Conservation (phyloP, 352 stramenopile genomes). For the Poterioochromonas sp. region DNA sequence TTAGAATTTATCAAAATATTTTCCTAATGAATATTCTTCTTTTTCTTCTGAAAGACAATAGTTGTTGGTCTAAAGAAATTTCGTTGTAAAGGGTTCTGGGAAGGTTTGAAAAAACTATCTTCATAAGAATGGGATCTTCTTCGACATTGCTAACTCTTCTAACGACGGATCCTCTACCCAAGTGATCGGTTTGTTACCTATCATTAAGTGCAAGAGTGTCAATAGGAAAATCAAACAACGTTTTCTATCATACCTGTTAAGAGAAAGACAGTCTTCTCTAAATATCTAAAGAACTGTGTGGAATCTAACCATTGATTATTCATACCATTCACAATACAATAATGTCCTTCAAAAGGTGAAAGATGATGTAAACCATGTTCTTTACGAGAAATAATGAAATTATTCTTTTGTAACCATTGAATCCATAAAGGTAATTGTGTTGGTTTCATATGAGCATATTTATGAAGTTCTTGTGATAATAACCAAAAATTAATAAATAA, state of each 20-base stretch:
- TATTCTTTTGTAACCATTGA: slow-evolving; percentile 37
- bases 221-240: neutral
- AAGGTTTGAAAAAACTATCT: neutral
- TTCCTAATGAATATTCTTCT: neutral
- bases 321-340: slow-evolving; percentile 44
- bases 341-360: slow-evolving; percentile 42
- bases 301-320: slow-evolving; percentile 41
- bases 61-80: neutral
- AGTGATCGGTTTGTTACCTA: neutral
- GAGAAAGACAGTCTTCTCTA: neutral
- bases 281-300: slow-evolving; percentile 35
- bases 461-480: slow-evolving; percentile 43
- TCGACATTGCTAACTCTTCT: neutral
- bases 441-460: slow-evolving; percentile 40
- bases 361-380: slow-evolving; percentile 45
- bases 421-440: slow-evolving; percentile 24
- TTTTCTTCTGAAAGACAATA: neutral
- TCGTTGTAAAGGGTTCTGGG: neutral
- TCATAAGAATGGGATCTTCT: neutral
- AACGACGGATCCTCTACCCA: neutral
- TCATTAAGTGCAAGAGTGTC: neutral
- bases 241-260: neutral
- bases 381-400: slow-evolving; percentile 38
- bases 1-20: too few relatives aligned
- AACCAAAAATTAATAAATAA: slow-evolving; percentile 34